A percentile compares a stretch with the other conserved stretches of the same genome.
Evolutionary conservation across 768 basidiomycete genomes (phyloP).

Genomic region (Peribolospora kevripleyi): DNA sequence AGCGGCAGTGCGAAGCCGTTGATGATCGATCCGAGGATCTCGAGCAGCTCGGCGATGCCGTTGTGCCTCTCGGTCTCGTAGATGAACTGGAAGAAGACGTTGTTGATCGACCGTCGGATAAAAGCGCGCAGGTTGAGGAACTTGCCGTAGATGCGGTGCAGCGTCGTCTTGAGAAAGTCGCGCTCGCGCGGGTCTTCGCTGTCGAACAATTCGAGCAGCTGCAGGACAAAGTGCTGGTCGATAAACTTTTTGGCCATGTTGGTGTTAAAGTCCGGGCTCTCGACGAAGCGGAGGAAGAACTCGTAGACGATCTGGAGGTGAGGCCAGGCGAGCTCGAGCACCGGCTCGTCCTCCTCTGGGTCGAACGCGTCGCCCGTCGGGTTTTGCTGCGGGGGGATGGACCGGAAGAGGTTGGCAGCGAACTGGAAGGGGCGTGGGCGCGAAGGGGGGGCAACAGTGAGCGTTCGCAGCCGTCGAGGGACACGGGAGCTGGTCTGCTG

Average conservation of each 20-base stretch:
- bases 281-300: slow-evolving; percentile 96
- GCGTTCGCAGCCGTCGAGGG: too few relatives aligned
- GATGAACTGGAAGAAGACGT: slow-evolving; percentile 96
- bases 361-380: slow-evolving; percentile 96
- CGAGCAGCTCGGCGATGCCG: slow-evolving; percentile 89
- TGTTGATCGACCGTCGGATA: slow-evolving; percentile 96
- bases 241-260: slow-evolving; percentile 93
- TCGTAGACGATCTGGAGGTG: slow-evolving; percentile 99
- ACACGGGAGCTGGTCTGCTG: too few relatives aligned
- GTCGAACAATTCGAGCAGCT: slow-evolving; percentile 91
- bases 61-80: slow-evolving; percentile 99
- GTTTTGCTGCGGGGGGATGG: slow-evolving; percentile 98
- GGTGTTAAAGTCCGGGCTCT: slow-evolving; percentile 92
- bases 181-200: slow-evolving; percentile 96
- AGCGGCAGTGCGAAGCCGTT: slow-evolving; percentile 94
- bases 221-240: slow-evolving; percentile 77
- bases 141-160: slow-evolving; percentile 98
- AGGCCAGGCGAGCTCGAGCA: slow-evolving; percentile 96
- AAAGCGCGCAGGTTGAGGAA: slow-evolving; percentile 96
- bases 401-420: slow-evolving; percentile 91
- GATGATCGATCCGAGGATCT: slow-evolving; percentile 97
- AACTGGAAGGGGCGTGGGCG: slow-evolving; percentile 32
- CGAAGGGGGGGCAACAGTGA: too few relatives aligned
- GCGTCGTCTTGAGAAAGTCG: slow-evolving; percentile 95
- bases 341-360: slow-evolving; percentile 97